Conservation (phyloP, 106 monocot species). For the Vanilla planifolia region DNA sequence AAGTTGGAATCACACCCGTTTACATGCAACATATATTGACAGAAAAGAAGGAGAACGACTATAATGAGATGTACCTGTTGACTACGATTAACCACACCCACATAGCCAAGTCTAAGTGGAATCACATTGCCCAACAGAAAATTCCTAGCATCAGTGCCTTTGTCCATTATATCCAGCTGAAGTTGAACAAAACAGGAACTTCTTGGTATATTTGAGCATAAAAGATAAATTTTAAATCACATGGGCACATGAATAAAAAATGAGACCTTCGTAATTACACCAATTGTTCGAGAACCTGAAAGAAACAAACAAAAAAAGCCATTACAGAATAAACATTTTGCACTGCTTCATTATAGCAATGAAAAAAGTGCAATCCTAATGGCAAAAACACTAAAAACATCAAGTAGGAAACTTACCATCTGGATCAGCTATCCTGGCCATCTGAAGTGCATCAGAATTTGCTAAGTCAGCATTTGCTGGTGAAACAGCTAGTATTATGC, state of each 20-base stretch:
- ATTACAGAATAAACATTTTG: not conserved
- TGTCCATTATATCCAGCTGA: conserved; percentile 85
- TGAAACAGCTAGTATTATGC: conserved; percentile 89
- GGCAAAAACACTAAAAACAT: not conserved
- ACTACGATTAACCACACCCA: conserved; percentile 26
- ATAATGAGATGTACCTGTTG: conserved; percentile 18
- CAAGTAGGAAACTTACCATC: conserved; percentile 50
- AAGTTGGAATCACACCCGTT: too few species aligned
- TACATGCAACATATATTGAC: too few species aligned
- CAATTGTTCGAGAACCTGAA: conserved; percentile 59
- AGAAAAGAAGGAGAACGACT: not conserved
- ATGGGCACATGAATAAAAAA: not conserved
- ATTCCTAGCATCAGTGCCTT: conserved; percentile 22
- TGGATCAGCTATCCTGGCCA: conserved; percentile 85
- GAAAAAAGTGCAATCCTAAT: not conserved
- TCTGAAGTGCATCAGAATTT: conserved; percentile 96
- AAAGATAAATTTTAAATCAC: too few species aligned
- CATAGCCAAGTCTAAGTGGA: conserved; percentile 23
- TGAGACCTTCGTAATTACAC: conserved; percentile 94
- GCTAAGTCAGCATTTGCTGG: conserved; percentile 97
- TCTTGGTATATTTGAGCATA: too few species aligned
- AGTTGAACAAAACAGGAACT: too few species aligned
- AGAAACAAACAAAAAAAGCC: conserved; percentile 5
- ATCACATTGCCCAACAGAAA: conserved; percentile 27
- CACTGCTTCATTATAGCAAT: too few species aligned